phyloP scores from a whole-genome alignment of 2,329 filamentous ascomycete species.

The Calonectria multiphialidica region DNA sequence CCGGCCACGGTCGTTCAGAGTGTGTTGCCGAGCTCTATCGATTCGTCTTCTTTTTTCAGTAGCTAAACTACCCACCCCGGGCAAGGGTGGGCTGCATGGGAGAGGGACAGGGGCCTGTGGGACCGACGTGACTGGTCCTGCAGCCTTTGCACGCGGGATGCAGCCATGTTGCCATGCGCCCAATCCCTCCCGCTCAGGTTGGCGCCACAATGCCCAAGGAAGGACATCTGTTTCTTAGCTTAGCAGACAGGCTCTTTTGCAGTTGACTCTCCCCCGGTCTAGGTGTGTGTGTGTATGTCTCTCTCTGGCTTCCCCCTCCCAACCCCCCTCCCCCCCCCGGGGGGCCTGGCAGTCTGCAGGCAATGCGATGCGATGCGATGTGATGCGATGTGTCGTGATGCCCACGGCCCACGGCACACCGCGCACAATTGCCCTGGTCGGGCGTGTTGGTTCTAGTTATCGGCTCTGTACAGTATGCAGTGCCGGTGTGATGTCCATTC shows the following conservation, averaged over 20 bases:
- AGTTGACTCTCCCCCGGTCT: constrained; percentile 5
- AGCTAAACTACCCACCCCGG: constrained; percentile 19
- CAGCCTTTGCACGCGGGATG: constrained; percentile 22
- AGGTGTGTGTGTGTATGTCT: background rate
- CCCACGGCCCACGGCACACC: constrained; percentile 14
- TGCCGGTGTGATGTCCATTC: constrained; percentile 20
- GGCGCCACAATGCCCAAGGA: constrained; percentile 19
- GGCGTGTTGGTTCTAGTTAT: constrained; percentile 11
- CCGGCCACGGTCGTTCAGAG: background rate
- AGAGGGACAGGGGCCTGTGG: background rate
- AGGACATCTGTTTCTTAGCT: background rate
- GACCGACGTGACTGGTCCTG: constrained; percentile 22
- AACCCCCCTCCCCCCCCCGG: background rate
- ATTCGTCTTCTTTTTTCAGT: constrained; percentile 32
- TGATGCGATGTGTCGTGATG: constrained; percentile 14
- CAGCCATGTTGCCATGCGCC: constrained; percentile 15
- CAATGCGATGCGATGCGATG: constrained; percentile 5
- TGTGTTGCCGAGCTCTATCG: constrained; percentile 2
- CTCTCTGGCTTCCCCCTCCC: no score
- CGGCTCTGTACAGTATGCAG: constrained; percentile 11
- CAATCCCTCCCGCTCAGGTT: constrained; percentile 13
- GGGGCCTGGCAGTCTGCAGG: background rate
- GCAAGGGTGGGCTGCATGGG: background rate
- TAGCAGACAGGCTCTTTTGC: background rate
- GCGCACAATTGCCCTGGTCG: constrained; percentile 5